Evolutionary conservation across 2,329 filamentous ascomycete genomes (phyloP), one percentile per base, ranked within the genome.

Genomic region (Epichloe hybrida): DNA sequence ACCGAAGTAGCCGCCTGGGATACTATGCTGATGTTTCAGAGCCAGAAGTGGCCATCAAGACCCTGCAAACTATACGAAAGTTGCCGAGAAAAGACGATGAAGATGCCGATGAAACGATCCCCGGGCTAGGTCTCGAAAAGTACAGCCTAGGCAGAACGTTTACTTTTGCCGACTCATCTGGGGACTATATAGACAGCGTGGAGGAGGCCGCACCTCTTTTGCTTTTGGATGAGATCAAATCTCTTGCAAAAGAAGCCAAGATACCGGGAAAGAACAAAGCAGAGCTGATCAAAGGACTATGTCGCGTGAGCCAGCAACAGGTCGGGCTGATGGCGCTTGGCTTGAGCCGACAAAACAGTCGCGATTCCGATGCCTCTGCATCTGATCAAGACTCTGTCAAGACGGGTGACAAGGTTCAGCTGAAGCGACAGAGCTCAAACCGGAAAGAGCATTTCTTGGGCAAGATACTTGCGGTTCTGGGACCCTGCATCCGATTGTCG

Each of bases 251-350:
- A 62, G 88, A 95, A 56, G 86, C 83, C 3, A 95, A 89, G 58
- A 77, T 94, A 0, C 81, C 86, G 58, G 91, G 91, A 1, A 93
- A 87, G 65, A 95, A 86, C 59, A 98, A 98, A 64, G 73, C 77
- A 37, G 89, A 94, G 37, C 69, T 97, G 7, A 69, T 90, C 31
- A 77, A 75, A 54, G 83, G 84, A n/a, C 73, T 97, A 8, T 77
- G 81, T n/a, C 77, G 75, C 48, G 80, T 82, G 60, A 91, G 85
- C 62, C 79, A 81, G 52, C 81, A 79, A 53, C 91, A 97, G 62
- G 73, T 77, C 7, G 84, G 88, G 0, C 71, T 97, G n/a, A 74
- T 80, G 53, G 87, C 84, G 55, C 70, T 82, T 34, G 79, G 80
- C 2, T 66, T 88, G 52, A 81, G 78, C 58, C 74, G 84, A 53